Conservation (phyloP, 2,329 filamentous ascomycete species). For the Fusarium liriodendri region DNA sequence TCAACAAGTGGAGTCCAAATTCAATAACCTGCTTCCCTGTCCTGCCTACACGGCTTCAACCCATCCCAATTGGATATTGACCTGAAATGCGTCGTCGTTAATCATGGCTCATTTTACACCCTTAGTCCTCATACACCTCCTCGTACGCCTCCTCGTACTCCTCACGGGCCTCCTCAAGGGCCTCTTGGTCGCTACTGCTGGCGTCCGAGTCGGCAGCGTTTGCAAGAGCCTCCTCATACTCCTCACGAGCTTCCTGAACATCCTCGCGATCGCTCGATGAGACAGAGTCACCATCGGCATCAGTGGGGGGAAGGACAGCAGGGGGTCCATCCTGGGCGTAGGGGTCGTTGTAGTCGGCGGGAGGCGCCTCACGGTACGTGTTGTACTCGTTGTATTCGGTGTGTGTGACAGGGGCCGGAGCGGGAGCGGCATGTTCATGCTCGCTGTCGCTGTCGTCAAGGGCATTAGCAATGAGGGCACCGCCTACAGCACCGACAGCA, state of each 20-base stretch:
- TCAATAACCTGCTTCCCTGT: constrained; percentile 19
- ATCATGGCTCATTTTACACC: constrained; percentile 28
- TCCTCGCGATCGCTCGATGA: constrained; percentile 56
- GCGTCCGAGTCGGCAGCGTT: constrained; percentile 55
- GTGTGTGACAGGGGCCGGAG: constrained; percentile 5
- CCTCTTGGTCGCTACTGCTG: constrained; percentile 64
- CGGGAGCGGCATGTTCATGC: constrained; percentile 32
- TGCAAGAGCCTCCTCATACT: constrained; percentile 57
- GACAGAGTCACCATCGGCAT: constrained; percentile 56
- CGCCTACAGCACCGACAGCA: constrained; percentile 67
- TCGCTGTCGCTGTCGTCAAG: constrained; percentile 48
- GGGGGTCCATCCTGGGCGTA: constrained; percentile 45
- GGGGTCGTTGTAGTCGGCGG: constrained; percentile 33
- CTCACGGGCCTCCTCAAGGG: constrained; percentile 64
- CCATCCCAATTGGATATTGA: constrained; percentile 27
- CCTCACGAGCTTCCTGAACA: constrained; percentile 55
- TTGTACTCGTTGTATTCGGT: neutral
- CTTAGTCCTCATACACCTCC: constrained; percentile 43
- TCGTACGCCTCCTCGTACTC: constrained; percentile 55
- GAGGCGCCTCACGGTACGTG: constrained; percentile 33
- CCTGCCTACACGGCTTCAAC: constrained; percentile 22
- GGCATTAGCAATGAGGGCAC: constrained; percentile 68
- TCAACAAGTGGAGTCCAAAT: constrained; percentile 30
- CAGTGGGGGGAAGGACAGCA: constrained; percentile 51
- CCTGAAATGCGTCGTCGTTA: constrained; percentile 36